A percentile compares a stretch with the other conserved stretches of the same genome.
phyloP scores from a whole-genome alignment of 2,329 filamentous ascomycete species.

The Amylocarpus encephaloides region DNA sequence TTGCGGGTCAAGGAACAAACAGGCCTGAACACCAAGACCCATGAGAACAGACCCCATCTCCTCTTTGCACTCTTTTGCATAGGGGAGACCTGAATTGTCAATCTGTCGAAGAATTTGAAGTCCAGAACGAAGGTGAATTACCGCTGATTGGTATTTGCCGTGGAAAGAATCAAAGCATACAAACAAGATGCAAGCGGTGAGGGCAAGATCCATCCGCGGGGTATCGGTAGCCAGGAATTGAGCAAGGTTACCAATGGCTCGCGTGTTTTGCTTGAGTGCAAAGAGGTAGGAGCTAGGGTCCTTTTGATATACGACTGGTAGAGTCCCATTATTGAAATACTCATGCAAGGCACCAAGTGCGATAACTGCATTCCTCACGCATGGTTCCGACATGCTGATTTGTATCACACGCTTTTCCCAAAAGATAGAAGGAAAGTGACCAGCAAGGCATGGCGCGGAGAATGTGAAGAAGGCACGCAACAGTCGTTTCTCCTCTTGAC shows the following conservation, averaged over 20 bases:
- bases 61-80: background rate
- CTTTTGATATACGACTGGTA: background rate
- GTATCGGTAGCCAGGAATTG: slow-evolving; percentile 7
- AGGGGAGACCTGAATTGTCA: background rate
- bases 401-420: slow-evolving; percentile 57
- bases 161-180: slow-evolving; percentile 4
- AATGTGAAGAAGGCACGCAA: slow-evolving; percentile 47
- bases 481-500: background rate
- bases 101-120: background rate
- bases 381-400: slow-evolving; percentile 44
- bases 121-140: background rate
- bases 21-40: background rate
- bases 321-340: background rate
- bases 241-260: background rate
- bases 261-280: background rate
- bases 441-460: slow-evolving; percentile 51
- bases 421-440: slow-evolving; percentile 58
- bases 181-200: slow-evolving; percentile 7
- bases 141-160: slow-evolving; percentile 1
- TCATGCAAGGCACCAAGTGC: slow-evolving; percentile 8
- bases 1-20: background rate
- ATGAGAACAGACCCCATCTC: background rate
- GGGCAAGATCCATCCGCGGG: background rate
- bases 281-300: background rate
- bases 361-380: slow-evolving; percentile 7